These are phyloP conservation scores for Colletotrichum scovillei DNA, from an alignment of 2,329 filamentous ascomycete species.

Conservation along the genomic window DNA sequence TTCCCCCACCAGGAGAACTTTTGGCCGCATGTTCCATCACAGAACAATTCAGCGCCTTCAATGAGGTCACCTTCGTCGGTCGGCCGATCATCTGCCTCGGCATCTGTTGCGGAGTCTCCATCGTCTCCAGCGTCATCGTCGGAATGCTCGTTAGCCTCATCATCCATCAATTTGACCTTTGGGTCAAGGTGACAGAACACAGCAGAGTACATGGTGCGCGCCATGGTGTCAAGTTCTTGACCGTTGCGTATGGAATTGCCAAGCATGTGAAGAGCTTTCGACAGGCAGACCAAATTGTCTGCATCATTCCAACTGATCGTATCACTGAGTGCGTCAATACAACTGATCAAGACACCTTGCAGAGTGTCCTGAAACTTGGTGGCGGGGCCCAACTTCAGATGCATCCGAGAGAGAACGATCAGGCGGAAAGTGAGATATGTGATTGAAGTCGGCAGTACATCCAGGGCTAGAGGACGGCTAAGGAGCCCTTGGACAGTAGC, in stretches of 20 bases:
- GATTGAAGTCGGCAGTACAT: conserved; percentile 36
- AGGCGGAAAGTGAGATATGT: conserved; percentile 27
- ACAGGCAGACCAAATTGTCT: conserved; percentile 35
- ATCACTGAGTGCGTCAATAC: conserved; percentile 38
- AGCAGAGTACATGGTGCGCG: conserved; percentile 40
- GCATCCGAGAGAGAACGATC: conserved; percentile 40
- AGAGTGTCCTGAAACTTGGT: conserved; percentile 39
- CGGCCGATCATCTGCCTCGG: conserved; percentile 1
- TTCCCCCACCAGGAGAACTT: conserved; percentile 37
- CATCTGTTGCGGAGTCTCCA: not conserved
- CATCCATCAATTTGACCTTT: not conserved
- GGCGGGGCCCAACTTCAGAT: conserved; percentile 39
- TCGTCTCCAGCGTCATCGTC: not conserved
- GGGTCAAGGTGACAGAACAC: conserved; percentile 39
- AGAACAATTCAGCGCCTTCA: not conserved
- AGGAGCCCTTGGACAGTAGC: conserved; percentile 34
- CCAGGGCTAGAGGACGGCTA: conserved; percentile 36
- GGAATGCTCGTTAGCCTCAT: not conserved
- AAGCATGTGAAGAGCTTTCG: conserved; percentile 36
- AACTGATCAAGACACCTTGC: conserved; percentile 36
- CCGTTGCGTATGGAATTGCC: conserved; percentile 27
- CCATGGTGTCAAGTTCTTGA: conserved; percentile 33
- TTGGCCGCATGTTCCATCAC: conserved; percentile 37
- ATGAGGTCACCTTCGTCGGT: conserved; percentile 32
- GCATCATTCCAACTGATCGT: conserved; percentile 41